Conservation (phyloP, 805 yeast species). For the Ogataea neopini region DNA sequence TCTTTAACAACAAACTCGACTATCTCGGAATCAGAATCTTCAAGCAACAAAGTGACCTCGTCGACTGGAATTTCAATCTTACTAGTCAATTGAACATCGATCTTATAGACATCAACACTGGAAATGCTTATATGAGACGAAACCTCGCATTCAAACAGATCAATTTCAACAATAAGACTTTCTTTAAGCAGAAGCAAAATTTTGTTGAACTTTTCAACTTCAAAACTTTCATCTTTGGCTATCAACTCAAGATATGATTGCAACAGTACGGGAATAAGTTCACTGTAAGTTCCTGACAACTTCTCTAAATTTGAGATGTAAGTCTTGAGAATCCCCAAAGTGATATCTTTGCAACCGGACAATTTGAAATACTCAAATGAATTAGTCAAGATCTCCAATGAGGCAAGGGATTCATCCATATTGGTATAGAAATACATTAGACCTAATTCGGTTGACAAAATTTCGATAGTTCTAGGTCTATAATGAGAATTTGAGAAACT, state of each 20-base stretch:
- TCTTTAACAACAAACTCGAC: conserved; percentile 21
- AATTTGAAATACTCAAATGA: conserved; percentile 67
- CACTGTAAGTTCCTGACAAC: conserved; percentile 24
- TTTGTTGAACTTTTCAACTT: conserved; percentile 19
- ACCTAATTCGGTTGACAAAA: conserved; percentile 79
- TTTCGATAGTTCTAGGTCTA: conserved; percentile 67
- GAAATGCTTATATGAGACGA: conserved; percentile 40
- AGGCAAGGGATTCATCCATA: conserved; percentile 53
- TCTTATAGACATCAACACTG: conserved; percentile 38
- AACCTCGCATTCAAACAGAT: conserved; percentile 39
- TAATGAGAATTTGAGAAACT: conserved; percentile 50
- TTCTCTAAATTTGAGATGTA: conserved; percentile 69
- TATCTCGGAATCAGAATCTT: conserved; percentile 12
- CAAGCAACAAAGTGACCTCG: conserved; percentile 15
- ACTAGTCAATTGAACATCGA: conserved; percentile 39
- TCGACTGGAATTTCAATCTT: conserved; percentile 21
- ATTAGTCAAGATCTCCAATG: conserved; percentile 62
- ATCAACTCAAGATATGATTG: conserved; percentile 40
- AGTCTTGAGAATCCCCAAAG: conserved; percentile 61
- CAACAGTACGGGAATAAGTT: conserved; percentile 33
- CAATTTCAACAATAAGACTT: conserved; percentile 21
- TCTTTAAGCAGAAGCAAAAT: conserved; percentile 16
- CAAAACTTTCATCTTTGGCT: conserved; percentile 30
- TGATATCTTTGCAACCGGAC: conserved; percentile 76
- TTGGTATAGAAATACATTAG: conserved; percentile 58